A percentile compares a stretch with the other conserved stretches of the same genome.
These are phyloP conservation scores for Candida glucosophila DNA, from an alignment of 1,139 yeast species.

Conservation along the genomic window DNA sequence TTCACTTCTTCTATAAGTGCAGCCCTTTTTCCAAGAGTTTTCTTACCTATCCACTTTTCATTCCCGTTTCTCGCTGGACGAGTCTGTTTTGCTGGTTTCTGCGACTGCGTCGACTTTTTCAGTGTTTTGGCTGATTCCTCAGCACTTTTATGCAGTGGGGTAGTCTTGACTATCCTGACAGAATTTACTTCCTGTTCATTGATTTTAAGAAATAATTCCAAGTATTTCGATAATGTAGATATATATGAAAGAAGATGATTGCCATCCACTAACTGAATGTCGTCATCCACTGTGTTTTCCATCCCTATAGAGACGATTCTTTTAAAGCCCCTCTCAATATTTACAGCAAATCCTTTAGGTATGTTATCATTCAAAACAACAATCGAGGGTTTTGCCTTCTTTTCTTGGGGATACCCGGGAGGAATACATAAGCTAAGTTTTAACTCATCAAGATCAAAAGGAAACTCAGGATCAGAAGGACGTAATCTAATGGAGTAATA, in stretches of 20 bases:
- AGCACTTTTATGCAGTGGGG: no score
- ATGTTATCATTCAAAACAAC: constrained; percentile 57
- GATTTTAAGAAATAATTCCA: constrained; percentile 49
- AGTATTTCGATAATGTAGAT: constrained; percentile 45
- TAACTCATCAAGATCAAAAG: constrained; percentile 49
- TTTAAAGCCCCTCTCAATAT: constrained; percentile 57
- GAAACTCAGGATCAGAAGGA: constrained; percentile 72
- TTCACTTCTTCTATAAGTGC: no score
- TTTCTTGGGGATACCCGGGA: constrained; percentile 39
- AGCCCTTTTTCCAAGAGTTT: no score
- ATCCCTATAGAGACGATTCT: constrained; percentile 34
- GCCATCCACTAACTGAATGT: constrained; percentile 33
- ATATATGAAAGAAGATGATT: constrained; percentile 46
- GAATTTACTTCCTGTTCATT: constrained; percentile 50
- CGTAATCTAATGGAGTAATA: constrained; percentile 27
- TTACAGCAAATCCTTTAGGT: constrained; percentile 63
- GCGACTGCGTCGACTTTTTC: constrained; percentile 12
- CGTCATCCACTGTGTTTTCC: constrained; percentile 10
- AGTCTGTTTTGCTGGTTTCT: neutral
- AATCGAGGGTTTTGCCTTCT: constrained; percentile 30
- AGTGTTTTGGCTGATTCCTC: no score
- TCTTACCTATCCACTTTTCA: constrained; percentile 6
- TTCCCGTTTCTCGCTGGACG: neutral
- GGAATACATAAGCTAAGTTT: constrained; percentile 51
- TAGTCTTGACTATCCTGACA: constrained; percentile 19